These are phyloP conservation scores for Discostella stelligeroides DNA, from an alignment of 108 stramenopile species.

Conservation along the genomic window DNA sequence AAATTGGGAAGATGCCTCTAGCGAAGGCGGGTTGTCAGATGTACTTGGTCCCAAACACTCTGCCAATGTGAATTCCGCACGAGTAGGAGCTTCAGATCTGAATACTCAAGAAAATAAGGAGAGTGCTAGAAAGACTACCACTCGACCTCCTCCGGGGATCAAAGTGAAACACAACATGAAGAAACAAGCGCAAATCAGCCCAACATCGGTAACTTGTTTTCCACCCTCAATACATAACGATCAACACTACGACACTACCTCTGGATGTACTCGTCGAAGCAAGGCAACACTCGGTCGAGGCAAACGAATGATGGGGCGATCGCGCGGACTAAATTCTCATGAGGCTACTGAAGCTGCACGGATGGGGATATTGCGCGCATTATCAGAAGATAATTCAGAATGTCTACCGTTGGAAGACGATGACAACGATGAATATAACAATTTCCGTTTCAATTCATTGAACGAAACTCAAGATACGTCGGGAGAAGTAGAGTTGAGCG, in stretches of 20 bases:
- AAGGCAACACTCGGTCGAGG: not conserved
- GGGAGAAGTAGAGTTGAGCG: not conserved
- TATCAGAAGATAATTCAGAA: constrained; percentile 41
- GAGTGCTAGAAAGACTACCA: not conserved
- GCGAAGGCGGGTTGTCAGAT: constrained; percentile 23
- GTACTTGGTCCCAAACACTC: constrained; percentile 22
- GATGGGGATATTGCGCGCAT: constrained; percentile 32
- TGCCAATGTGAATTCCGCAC: not conserved
- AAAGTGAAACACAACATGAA: not conserved
- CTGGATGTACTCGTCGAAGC: not conserved
- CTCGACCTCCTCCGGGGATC: constrained; percentile 14
- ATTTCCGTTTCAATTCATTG: not conserved
- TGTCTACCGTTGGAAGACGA: constrained; percentile 35
- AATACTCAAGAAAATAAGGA: not conserved
- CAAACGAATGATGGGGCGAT: not conserved
- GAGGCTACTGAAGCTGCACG: constrained; percentile 36
- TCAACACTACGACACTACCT: constrained; percentile 1
- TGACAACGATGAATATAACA: constrained; percentile 12
- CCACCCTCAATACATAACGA: constrained; percentile 8
- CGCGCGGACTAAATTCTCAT: not conserved
- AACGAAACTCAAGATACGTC: not conserved
- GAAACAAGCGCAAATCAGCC: constrained; percentile 2
- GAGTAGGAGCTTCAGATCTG: too few species aligned
- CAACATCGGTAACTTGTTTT: constrained; percentile 18
- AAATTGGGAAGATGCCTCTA: constrained; percentile 4